Evolutionary conservation across 2,329 filamentous ascomycete species (phyloP).

Genomic region (Clarireedia paspali): DNA sequence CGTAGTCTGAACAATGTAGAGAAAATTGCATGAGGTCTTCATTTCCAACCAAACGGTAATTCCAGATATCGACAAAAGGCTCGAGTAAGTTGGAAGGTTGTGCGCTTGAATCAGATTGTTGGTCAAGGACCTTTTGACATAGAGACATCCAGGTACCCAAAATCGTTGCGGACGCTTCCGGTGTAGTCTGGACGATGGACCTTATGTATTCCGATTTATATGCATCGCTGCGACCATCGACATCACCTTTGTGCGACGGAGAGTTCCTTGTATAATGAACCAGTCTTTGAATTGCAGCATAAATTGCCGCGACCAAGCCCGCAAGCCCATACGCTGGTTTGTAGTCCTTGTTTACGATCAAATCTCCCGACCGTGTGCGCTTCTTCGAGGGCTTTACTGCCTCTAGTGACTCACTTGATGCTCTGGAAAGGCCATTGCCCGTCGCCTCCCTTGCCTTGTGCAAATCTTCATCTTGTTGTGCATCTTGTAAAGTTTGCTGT

Average conservation of each 20-base stretch:
- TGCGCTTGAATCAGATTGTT: neutral
- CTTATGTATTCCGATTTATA: slow-evolving; percentile 28
- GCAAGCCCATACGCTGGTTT: neutral
- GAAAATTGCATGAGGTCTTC: slow-evolving; percentile 24
- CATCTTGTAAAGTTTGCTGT: slow-evolving; percentile 56
- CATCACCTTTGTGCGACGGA: neutral
- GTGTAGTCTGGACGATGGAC: slow-evolving; percentile 23
- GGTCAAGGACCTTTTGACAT: slow-evolving; percentile 12
- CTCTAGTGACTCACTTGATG: slow-evolving; percentile 1
- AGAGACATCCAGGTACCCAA: slow-evolving; percentile 28
- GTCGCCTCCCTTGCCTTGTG: no score
- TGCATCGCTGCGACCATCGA: slow-evolving; percentile 10
- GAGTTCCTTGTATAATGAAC: slow-evolving; percentile 14
- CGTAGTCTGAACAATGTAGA: slow-evolving; percentile 27
- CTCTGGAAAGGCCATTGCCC: no score
- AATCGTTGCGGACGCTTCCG: slow-evolving; percentile 25
- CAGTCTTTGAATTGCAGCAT: slow-evolving; percentile 17
- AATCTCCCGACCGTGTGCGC: slow-evolving; percentile 25
- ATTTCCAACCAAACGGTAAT: slow-evolving; percentile 15
- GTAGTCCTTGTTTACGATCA: slow-evolving; percentile 10
- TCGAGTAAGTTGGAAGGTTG: slow-evolving; percentile 17
- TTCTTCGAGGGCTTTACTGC: slow-evolving; percentile 30
- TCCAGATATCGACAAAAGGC: slow-evolving; percentile 28
- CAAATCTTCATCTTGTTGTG: slow-evolving; percentile 21
- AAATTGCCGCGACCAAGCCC: slow-evolving; percentile 20